phyloP scores from a whole-genome alignment of 2,329 filamentous ascomycete species.

The Paraphoma sp. region DNA sequence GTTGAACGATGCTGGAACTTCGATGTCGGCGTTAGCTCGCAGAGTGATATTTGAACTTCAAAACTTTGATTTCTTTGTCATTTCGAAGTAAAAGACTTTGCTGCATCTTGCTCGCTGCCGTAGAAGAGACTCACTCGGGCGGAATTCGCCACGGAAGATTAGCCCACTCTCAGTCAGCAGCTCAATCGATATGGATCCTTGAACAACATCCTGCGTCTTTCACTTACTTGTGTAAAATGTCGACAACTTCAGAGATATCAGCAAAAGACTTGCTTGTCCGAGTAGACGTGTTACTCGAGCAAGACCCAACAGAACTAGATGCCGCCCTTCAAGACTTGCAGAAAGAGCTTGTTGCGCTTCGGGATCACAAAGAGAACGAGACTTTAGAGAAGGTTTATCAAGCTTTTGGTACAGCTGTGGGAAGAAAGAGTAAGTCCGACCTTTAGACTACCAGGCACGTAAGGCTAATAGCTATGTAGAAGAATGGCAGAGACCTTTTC shows the following conservation, averaged over 20 bases:
- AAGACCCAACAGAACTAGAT: constrained; percentile 19
- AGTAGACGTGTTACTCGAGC: constrained; percentile 23
- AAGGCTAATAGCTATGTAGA: constrained; percentile 37
- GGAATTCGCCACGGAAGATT: not conserved
- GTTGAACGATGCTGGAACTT: no score
- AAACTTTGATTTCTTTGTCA: no score
- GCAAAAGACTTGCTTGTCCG: constrained; percentile 8
- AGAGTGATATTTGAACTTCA: no score
- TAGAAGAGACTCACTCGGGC: no score
- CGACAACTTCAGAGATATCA: not conserved
- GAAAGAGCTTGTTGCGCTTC: constrained; percentile 19
- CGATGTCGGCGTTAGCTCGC: no score
- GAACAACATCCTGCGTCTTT: constrained; percentile 1
- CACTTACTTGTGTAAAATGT: not conserved
- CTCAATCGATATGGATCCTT: constrained; percentile 14
- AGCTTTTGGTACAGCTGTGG: constrained; percentile 42
- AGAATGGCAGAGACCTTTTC: constrained; percentile 37
- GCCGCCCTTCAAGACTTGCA: constrained; percentile 21
- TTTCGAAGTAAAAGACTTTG: no score
- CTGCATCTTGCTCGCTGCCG: no score
- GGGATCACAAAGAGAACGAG: constrained; percentile 10
- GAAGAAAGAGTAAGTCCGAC: constrained; percentile 32
- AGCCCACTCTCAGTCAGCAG: no score
- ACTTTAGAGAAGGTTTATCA: constrained; percentile 27
- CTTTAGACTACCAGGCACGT: not conserved